A percentile compares a stretch with the other conserved stretches of the same genome.
Evolutionary conservation across 2,329 filamentous ascomycete species (phyloP).

Genomic region (Fusarium humuli): DNA sequence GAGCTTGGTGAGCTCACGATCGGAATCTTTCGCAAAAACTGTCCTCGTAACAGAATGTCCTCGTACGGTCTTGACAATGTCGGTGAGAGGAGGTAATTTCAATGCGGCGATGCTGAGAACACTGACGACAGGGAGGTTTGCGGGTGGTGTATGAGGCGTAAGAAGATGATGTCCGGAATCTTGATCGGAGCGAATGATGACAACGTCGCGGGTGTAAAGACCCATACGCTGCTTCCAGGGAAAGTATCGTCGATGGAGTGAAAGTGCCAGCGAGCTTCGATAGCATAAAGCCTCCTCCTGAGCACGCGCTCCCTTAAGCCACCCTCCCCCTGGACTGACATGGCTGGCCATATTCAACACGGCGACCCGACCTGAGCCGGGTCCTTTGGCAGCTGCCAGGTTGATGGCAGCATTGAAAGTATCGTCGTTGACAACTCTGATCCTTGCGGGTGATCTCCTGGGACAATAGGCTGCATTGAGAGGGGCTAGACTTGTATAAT

Average conservation of each 20-base stretch:
- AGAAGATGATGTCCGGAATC: slow-evolving; percentile 61
- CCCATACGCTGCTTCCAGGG: slow-evolving; percentile 62
- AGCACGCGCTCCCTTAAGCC: slow-evolving; percentile 69
- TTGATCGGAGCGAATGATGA: slow-evolving; percentile 67
- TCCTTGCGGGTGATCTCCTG: slow-evolving; percentile 46
- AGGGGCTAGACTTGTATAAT: slow-evolving; percentile 51
- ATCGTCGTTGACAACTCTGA: slow-evolving; percentile 68
- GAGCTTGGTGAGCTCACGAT: slow-evolving; percentile 66
- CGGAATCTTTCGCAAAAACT: slow-evolving; percentile 56
- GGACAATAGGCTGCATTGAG: slow-evolving; percentile 60
- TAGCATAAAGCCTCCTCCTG: slow-evolving; percentile 79
- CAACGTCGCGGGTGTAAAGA: slow-evolving; percentile 70
- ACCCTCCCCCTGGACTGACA: slow-evolving; percentile 70
- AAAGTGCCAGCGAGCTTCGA: slow-evolving; percentile 65
- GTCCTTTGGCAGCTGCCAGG: slow-evolving; percentile 47
- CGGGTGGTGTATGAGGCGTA: slow-evolving; percentile 47
- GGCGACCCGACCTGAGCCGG: slow-evolving; percentile 57
- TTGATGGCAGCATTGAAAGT: slow-evolving; percentile 67
- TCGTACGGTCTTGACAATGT: slow-evolving; percentile 28
- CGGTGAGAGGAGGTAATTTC: slow-evolving; percentile 52
- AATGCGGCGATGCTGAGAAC: slow-evolving; percentile 71
- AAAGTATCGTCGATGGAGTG: slow-evolving; percentile 63
- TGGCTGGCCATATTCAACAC: slow-evolving; percentile 76
- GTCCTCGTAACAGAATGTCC: slow-evolving; percentile 44
- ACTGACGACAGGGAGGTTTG: slow-evolving; percentile 63